These are phyloP conservation scores for Fusarium armeniacum DNA, from an alignment of 2,329 filamentous ascomycete species.

Conservation along the genomic window DNA sequence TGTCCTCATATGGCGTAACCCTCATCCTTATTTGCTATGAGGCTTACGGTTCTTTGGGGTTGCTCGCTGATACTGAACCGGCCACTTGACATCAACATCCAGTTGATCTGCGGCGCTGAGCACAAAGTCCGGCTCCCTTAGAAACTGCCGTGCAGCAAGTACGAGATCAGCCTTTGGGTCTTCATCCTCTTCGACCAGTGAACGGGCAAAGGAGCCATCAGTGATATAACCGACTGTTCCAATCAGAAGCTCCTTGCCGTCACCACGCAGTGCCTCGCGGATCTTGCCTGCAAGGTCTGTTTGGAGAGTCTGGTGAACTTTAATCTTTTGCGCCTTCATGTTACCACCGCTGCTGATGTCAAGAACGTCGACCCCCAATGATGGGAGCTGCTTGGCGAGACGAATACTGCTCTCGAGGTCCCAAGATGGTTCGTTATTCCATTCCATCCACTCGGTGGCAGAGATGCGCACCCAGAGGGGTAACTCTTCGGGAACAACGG, in stretches of 20 bases:
- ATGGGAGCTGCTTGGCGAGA: conserved; percentile 71
- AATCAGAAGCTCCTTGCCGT: conserved; percentile 70
- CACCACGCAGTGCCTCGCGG: conserved; percentile 72
- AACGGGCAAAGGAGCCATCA: conserved; percentile 75
- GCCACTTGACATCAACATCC: conserved; percentile 77
- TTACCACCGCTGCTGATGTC: conserved; percentile 86
- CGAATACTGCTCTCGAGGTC: conserved; percentile 69
- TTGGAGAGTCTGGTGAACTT: conserved; percentile 77
- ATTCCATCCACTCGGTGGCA: conserved; percentile 74
- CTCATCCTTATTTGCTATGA: neutral
- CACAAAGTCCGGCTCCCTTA: conserved; percentile 85
- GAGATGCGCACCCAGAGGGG: conserved; percentile 72
- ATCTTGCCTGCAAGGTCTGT: conserved; percentile 78
- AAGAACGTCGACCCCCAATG: conserved; percentile 82
- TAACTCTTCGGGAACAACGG: conserved; percentile 65
- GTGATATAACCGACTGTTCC: conserved; percentile 82
- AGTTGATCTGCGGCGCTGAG: conserved; percentile 80
- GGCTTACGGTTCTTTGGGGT: conserved; percentile 28
- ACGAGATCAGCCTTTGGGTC: conserved; percentile 75
- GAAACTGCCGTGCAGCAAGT: conserved; percentile 80
- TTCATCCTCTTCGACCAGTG: conserved; percentile 64
- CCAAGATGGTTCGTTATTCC: conserved; percentile 68
- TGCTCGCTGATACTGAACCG: conserved; percentile 71
- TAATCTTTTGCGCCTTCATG: conserved; percentile 71
- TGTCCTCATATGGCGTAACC: neutral